Base-by-base conservation (phyloP, 2,329 filamentous ascomycete species). In the Ceratocystis albifundus region DNA sequence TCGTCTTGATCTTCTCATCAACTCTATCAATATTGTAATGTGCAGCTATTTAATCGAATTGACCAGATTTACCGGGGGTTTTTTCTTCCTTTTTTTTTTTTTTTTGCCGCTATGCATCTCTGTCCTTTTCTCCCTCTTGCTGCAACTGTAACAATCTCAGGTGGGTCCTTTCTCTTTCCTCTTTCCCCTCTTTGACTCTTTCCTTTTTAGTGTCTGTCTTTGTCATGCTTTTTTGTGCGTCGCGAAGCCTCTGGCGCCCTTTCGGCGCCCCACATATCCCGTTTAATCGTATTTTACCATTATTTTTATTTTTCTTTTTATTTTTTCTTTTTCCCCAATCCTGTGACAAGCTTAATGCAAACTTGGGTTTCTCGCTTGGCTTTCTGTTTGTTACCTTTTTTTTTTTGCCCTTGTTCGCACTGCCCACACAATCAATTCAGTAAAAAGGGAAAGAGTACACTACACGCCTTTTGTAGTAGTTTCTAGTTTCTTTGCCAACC, bases 291-390 rank as follows among this genome's bases (percentile, higher is more conserved):
- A 32, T 59, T 59, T 59, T 59, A 59, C 55, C 55, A 30, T 6
- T 5, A 3, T 59, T 59, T 50, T 59, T 59, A 28, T 59, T 59
- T n/a, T n/a, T n/a, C n/a, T n/a, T n/a, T n/a, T n/a, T n/a, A n/a
- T n/a, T n/a, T n/a, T n/a, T n/a, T n/a, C n/a, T n/a, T n/a, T n/a
- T n/a, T n/a, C n/a, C n/a, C n/a, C 55, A 59, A 59, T 59, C 55
- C 55, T 59, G 7, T 36, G 55, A 36, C 55, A 59, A 59, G 55
- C 55, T 59, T 59, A 59, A 59, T 17, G 15, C 55, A 32, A 59
- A 59, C 55, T 20, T 59, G 55, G 55, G 55, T 32, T 12, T 59
- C 55, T 36, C 55, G 28, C 28, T 59, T 36, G 28, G 22, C 55
- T 30, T 30, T 41, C 36, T 41, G 10, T 41, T 30, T 59, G 55